phyloP scores from a whole-genome alignment of 129 eudicot genomes.

The Flaveria sonorensis region DNA sequence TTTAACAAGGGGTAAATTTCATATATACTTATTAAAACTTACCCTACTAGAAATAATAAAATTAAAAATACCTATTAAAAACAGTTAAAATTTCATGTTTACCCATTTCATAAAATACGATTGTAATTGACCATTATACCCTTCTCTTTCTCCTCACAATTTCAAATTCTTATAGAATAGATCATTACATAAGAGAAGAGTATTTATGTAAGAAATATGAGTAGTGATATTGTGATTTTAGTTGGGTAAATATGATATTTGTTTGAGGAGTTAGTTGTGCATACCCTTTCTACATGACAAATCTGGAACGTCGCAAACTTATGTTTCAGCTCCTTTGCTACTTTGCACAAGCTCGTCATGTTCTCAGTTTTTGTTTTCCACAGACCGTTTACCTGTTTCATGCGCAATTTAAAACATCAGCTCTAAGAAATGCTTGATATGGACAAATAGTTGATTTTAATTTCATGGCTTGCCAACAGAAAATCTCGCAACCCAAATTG shows the following conservation, averaged over 20 bases:
- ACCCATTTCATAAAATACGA: neutral
- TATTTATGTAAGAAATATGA: neutral
- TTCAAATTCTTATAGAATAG: neutral
- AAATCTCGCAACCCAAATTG: neutral
- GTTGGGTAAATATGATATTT: neutral
- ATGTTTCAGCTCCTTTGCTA: slow-evolving; percentile 73
- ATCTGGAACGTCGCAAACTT: slow-evolving; percentile 69
- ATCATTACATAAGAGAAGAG: neutral
- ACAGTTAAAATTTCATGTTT: neutral
- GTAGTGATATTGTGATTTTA: neutral
- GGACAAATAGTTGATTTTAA: neutral
- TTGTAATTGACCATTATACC: neutral
- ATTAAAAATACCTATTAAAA: neutral
- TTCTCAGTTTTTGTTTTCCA: slow-evolving; percentile 82
- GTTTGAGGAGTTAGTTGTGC: too few relatives aligned
- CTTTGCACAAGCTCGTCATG: slow-evolving; percentile 84
- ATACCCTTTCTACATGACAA: slow-evolving; percentile 79
- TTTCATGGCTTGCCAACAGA: neutral
- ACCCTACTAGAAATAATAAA: neutral
- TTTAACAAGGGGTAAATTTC: neutral
- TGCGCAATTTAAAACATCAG: neutral
- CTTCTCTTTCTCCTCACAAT: neutral
- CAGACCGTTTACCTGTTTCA: slow-evolving; percentile 70
- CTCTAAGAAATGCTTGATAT: neutral
- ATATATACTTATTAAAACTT: neutral